Conservation (phyloP, 228 moss, liverwort and hornwort species). For the Sphagnum magellanicum region DNA sequence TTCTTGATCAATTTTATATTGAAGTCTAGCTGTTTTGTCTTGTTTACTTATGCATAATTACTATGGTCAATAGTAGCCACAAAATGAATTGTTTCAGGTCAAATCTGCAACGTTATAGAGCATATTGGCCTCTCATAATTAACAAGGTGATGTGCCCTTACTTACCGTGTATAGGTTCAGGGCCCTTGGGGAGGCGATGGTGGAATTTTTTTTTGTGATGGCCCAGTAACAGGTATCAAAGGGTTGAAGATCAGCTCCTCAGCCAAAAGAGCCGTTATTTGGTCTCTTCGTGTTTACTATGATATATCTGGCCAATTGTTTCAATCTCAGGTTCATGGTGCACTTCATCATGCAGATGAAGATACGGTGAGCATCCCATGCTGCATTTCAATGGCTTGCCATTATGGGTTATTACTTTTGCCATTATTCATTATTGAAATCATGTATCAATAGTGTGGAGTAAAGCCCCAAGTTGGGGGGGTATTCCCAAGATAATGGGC, state of each 20-base stretch:
- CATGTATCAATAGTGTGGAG: no score
- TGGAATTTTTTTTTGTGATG: slow-evolving; percentile 13
- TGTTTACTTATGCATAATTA: no score
- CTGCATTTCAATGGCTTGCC: neutral
- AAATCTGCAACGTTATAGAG: no score
- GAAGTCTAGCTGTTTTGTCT: no score
- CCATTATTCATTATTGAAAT: neutral
- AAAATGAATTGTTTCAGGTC: no score
- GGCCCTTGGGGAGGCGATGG: slow-evolving; percentile 19
- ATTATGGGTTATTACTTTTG: neutral
- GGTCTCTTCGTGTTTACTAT: slow-evolving; percentile 3
- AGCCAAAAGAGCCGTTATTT: neutral
- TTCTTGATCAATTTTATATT: no score
- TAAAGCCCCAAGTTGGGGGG: no score
- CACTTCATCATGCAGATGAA: neutral
- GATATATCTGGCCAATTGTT: slow-evolving; percentile 1
- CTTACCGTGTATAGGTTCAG: slow-evolving; percentile 5
- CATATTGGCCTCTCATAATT: no score
- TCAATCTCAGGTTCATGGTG: neutral
- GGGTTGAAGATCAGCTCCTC: slow-evolving; percentile 5
- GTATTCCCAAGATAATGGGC: no score
- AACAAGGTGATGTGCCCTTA: no score
- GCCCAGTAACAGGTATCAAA: slow-evolving; percentile 11
- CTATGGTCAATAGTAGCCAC: no score
- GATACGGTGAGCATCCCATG: neutral